Base-by-base conservation (phyloP, 768 basidiomycete species). In the Trametes coccinea region DNA sequence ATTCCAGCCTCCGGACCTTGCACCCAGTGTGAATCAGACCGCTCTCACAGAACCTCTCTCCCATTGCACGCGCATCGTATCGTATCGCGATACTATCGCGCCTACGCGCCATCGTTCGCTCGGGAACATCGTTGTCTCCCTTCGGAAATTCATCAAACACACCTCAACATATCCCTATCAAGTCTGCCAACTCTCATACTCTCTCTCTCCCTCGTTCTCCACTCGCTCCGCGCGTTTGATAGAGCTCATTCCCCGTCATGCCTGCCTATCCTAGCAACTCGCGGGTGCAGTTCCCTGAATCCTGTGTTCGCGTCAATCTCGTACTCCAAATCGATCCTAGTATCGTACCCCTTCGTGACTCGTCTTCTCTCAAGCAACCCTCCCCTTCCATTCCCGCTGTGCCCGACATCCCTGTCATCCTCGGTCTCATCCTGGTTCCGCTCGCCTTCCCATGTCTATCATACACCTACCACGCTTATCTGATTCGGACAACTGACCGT, bases 391-490 rank as follows among this genome's bases (percentile, higher is more conserved):
- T 5, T 16, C 43, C 41, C 8, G 34, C 57, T 39, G 11, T 53
- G 22, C 13, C 37, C 16, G 34, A 41, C 22, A 27, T 45, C 17
- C 29, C 49, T n/a, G 11, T 50, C 8, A 16, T 30, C 49, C 47
- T 30, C 56, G 27, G 22, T 37, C 31, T 44, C 57, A 45, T 51
- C 43, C 29, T 49, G 48, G 50, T 51, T 29, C 41, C 41, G 17
- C 48, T 29, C 30, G 2, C 41, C 5, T 63, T 63, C 62, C 52
- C 62, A 63, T 63, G 56, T 59, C 57, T 63, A 53, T 59, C 62
- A 43, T 17, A 33, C 43, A 16, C 9, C 50, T 43, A 47, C 46
- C 60, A 54, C 33, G 60, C 56, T 54, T 58, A 57, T 61, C 56
- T 37, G 55, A 58, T 61, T 37, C 54, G 59, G 30, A 27, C 17